Evolutionary conservation across 257 asterid species (phyloP), one percentile per base, ranked within the genome.

Genomic region (Misopates orontium): DNA sequence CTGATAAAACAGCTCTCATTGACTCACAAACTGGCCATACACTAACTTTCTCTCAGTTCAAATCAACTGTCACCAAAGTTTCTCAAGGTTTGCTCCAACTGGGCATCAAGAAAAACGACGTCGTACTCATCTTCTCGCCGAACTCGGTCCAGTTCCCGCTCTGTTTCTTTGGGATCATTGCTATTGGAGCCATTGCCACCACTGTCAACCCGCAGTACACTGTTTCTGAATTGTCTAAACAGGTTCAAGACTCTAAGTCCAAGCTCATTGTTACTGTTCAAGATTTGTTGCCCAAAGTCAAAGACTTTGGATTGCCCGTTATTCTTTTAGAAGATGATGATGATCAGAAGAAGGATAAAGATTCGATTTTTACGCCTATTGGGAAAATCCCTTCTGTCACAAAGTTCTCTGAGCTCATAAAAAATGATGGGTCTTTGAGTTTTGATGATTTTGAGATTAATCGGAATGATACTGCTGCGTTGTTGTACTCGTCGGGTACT

Each of bases 401-500:
- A 16, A 56, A 25, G 32, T 87, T 87, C 56, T 52, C 68, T 8
- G 89, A 90, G 42, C 76, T 93, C 23, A 73, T 86, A 0, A 73
- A 73, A n/a, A 79, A 69, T 7, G 72, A 78, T 1, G 94, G 94
- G n/a, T 70, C 71, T 4, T 60, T 79, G 56, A 52, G 77, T 72
- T 75, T 80, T 19, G 79, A 83, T 60, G 42, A 52, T 65, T 9
- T 11, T 23, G 18, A 11, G 45, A 72, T 84, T 52, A 88, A 75
- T 52, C 93, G 81, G 31, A 62, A 73, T 11, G 99, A 94, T 50
- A 83, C 85, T 0, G 97, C 95, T 53, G 96, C 84, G 0, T 59
- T 94, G 79, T 57, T 94, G 73, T 90, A 94, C 67, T 94, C 99
- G 10, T 94, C 99, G 5, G 99, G 99, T 23, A 94, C 96, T 4